Evolutionary conservation across 2,329 filamentous ascomycete genomes (phyloP).

Genomic region (Pyricularia grisea): DNA sequence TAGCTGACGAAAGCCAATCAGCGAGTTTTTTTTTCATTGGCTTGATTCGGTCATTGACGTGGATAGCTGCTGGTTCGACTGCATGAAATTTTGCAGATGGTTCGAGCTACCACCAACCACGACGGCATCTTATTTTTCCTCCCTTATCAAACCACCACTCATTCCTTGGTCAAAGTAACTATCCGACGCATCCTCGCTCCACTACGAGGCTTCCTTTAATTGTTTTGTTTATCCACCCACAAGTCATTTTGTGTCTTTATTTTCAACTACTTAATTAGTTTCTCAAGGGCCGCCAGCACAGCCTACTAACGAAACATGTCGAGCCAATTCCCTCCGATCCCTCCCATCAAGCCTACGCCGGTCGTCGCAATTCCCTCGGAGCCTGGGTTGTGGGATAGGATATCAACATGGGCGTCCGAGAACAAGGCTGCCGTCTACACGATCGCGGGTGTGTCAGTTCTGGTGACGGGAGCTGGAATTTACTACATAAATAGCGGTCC

Average conservation of each 20-base stretch:
- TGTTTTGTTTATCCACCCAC: slow-evolving; percentile 7
- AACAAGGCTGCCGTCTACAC: slow-evolving; percentile 96
- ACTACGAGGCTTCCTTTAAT: not conserved
- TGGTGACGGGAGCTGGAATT: slow-evolving; percentile 82
- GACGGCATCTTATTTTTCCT: not conserved
- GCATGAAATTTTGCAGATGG: not conserved
- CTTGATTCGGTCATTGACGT: slow-evolving; percentile 2
- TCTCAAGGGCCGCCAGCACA: slow-evolving; percentile 5
- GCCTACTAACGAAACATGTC: not conserved
- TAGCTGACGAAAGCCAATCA: not conserved
- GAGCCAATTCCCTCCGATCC: slow-evolving; percentile 34
- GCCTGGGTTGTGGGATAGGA: slow-evolving; percentile 75
- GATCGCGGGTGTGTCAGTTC: slow-evolving; percentile 85
- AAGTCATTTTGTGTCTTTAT: slow-evolving; percentile 6
- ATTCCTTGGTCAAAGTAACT: not conserved
- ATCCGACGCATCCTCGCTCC: not conserved
- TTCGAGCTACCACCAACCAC: not conserved
- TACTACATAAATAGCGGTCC: slow-evolving; percentile 67
- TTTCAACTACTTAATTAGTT: slow-evolving; percentile 13
- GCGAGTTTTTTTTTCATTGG: not conserved
- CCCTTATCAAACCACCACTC: not conserved
- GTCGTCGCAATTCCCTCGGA: slow-evolving; percentile 44
- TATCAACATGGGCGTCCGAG: slow-evolving; percentile 87
- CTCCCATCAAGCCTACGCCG: slow-evolving; percentile 30
- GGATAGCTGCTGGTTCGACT: not conserved